Conservation (phyloP, 345 rosid species). For the Lepidium didymum region DNA sequence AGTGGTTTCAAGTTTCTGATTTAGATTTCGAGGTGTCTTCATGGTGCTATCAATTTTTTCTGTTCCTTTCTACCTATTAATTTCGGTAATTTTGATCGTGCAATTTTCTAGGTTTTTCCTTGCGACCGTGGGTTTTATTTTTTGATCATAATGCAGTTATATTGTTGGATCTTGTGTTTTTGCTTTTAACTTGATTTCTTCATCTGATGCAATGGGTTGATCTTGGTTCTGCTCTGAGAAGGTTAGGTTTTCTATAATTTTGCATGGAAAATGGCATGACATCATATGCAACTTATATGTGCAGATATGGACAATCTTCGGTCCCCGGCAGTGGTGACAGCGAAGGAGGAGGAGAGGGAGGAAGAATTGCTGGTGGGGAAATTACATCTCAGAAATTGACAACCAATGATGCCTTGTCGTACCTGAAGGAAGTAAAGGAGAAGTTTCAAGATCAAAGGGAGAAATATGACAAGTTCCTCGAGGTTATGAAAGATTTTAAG, state of each 20-base stretch:
- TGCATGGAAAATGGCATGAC: conserved; percentile 5
- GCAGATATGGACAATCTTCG: conserved; percentile 40
- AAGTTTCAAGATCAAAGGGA: conserved; percentile 86
- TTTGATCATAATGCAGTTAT: no score
- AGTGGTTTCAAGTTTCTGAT: no score
- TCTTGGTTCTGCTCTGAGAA: background rate
- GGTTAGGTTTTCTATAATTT: background rate
- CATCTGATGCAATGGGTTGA: background rate
- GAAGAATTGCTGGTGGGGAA: conserved; percentile 21
- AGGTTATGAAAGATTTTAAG: conserved; percentile 97
- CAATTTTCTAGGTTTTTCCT: background rate
- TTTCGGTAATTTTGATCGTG: background rate
- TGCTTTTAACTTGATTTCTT: background rate
- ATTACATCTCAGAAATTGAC: conserved; percentile 57
- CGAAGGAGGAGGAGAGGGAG: conserved; percentile 21
- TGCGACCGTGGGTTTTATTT: background rate
- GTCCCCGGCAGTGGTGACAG: conserved; percentile 29
- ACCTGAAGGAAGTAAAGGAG: conserved; percentile 84
- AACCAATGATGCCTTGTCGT: conserved; percentile 70
- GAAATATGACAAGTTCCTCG: conserved; percentile 77
- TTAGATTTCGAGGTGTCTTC: no score
- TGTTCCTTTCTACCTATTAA: no score
- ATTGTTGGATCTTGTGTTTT: background rate
- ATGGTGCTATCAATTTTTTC: no score
- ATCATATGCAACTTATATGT: background rate